Evolutionary conservation across 2,329 filamentous ascomycete genomes (phyloP), one percentile per base, ranked within the genome.

Genomic region (Paecilomyces fulvus): DNA sequence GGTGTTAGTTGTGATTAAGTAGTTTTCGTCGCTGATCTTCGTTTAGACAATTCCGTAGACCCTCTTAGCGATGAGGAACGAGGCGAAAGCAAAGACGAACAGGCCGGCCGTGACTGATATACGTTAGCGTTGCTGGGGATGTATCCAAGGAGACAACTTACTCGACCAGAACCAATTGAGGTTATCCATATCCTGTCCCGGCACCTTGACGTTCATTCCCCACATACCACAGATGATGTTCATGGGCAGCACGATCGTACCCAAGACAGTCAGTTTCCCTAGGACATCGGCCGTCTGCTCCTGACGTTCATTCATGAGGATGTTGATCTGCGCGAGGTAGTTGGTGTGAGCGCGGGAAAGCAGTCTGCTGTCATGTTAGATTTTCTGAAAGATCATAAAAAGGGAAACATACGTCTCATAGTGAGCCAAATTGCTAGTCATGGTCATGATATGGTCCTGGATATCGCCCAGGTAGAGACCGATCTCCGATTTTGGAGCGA

Each of bases 291-390:
- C 90, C 1, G 94, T 99, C 75, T 95, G 87, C 72, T 99, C 92
- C 70, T 95, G 90, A 51, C 94, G 87, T 77, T 97, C 92, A 73
- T 96, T 96, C 92, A 97, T 97, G 67, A 91, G 86, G 65, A 97
- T 96, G 73, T 96, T 97, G 76, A 99, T 96, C 71, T 99, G 94
- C 0, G 94, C 94, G n/a, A 99, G 87, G 70, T 99, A 99, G 71
- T 97, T 99, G 68, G 85, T 89, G 68, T 99, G 94, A 11, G 92
- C 92, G 56, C 94, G 85, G 51, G 90, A 90, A 28, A 99, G 81
- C 52, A 99, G 89, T 67, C 90, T 94, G 62, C 3, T 30, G 14
- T 21, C 3, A 14, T 53, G 28, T 25, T 17, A 23, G 33, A n/a
- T 21, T 21, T 2, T 12, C 25, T 4, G 11, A 33, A 20, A 17